These are phyloP conservation scores for Ceratobasidium theobromae DNA, from an alignment of 1,284 basidiomycete species.

Conservation along the genomic window DNA sequence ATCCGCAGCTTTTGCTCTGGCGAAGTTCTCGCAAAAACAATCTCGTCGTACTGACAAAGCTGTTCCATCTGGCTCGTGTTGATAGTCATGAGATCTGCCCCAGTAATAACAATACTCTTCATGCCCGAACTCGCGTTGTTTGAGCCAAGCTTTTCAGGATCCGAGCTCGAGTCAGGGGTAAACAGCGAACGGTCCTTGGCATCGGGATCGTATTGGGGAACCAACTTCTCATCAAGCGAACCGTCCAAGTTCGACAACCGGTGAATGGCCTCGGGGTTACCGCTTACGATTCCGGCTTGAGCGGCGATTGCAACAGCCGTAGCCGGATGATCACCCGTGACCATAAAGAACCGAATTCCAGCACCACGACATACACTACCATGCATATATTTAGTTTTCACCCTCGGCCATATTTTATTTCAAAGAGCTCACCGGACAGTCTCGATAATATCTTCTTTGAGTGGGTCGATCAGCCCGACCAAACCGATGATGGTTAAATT, in stretches of 20 bases:
- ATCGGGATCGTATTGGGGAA: constrained; percentile 24
- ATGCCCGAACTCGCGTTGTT: neutral
- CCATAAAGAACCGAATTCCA: constrained; percentile 67
- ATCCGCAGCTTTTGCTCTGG: constrained; percentile 73
- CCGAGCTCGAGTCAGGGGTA: constrained; percentile 1
- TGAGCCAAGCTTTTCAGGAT: constrained; percentile 5
- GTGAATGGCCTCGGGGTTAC: constrained; percentile 43
- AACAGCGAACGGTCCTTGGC: neutral
- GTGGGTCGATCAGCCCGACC: constrained; percentile 52
- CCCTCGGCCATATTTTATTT: neutral
- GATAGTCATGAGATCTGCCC: constrained; percentile 63
- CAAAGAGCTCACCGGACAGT: constrained; percentile 45
- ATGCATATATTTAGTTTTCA: no score
- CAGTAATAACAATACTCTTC: constrained; percentile 50
- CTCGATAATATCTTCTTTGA: constrained; percentile 57
- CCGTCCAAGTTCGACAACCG: constrained; percentile 45
- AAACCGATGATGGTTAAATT: constrained; percentile 50
- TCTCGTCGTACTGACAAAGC: constrained; percentile 52
- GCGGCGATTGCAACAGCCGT: constrained; percentile 52
- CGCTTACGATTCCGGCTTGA: constrained; percentile 55
- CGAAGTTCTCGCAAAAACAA: constrained; percentile 69
- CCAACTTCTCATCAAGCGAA: constrained; percentile 35
- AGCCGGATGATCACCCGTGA: constrained; percentile 59
- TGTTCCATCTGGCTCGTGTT: constrained; percentile 57
- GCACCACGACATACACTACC: constrained; percentile 54